Evolutionary conservation across 1,284 basidiomycete genomes (phyloP).

Genomic region (Chalciporus piperatoides): DNA sequence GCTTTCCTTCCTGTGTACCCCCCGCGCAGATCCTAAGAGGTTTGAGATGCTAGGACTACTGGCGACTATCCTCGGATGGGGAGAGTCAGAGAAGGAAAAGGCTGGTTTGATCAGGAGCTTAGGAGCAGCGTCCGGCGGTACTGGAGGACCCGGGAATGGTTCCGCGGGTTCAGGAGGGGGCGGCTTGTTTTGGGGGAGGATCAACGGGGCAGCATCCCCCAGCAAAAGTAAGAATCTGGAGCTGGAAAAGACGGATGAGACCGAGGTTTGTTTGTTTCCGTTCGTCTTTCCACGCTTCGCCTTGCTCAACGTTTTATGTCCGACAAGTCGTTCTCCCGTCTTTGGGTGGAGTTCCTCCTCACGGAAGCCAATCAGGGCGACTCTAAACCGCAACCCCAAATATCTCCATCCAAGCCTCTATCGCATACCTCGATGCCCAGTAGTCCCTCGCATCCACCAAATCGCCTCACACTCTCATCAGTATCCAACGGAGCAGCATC

Average conservation of each 20-base stretch:
- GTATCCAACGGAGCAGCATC: conserved; percentile 24
- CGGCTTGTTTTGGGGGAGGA: conserved; percentile 47
- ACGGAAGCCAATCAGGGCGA: conserved; percentile 77
- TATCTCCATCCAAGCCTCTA: conserved; percentile 31
- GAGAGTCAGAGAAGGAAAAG: conserved; percentile 83
- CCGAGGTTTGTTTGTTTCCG: conserved; percentile 51
- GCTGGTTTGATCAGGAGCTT: conserved; percentile 53
- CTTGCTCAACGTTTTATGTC: conserved; percentile 1
- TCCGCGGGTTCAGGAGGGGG: conserved; percentile 14
- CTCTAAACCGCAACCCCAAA: conserved; percentile 10
- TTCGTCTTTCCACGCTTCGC: not conserved
- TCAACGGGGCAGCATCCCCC: conserved; percentile 35
- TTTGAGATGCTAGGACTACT: conserved; percentile 96
- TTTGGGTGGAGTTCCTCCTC: conserved; percentile 94
- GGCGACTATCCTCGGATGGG: conserved; percentile 87
- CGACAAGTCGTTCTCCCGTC: conserved; percentile 88
- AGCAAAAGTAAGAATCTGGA: conserved; percentile 48
- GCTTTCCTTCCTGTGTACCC: conserved; percentile 87
- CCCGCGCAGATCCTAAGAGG: conserved; percentile 88
- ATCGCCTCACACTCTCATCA: conserved; percentile 16
- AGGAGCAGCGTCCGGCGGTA: conserved; percentile 55
- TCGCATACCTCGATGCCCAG: conserved; percentile 46
- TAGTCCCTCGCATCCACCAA: conserved; percentile 43
- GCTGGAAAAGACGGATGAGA: conserved; percentile 71
- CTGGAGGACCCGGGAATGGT: conserved; percentile 8